Evolutionary conservation across 1,139 yeast genomes (phyloP), one percentile per base, ranked within the genome.

Genomic region (Kodamaea suecica): DNA sequence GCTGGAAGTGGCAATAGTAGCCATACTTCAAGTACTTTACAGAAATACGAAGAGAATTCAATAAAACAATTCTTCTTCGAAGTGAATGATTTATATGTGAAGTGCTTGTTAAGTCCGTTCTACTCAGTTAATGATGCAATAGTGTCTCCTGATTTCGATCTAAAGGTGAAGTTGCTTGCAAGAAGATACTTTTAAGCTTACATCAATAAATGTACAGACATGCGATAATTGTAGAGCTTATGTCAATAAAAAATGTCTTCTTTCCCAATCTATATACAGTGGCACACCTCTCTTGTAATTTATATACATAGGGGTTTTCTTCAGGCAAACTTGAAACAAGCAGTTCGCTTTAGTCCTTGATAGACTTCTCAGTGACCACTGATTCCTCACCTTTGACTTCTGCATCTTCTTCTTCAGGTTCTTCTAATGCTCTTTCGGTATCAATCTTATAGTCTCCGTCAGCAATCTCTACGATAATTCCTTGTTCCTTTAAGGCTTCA

Each of bases 1-100:
- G 8, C 21, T 19, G 21, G 21, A 9, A 19, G 9, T 23, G 26
- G n/a, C 6, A 23, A n/a, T 12, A 7, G 10, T 10, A n/a, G n/a
- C n/a, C 13, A 23, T 12, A 5, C 21, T n/a, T 13, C 17, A 13
- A 33, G 33, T 12, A 29, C 30, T 21, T 33, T 37, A 6, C 49
- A 40, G 25, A 64, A 63, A 38, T 51, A 59, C 34, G 83, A 81
- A 48, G 96, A 87, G 44, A 90, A 81, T 48, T 70, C 83, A 10
- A 84, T 90, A 20, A 78, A 81, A 45, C 94, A 84, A 53, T 90
- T 92, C 55, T 87, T 88, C 56, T 70, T 73, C 34, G 97, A 90
- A 41, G 74, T 85, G 11, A 85, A 90, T 57, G 98, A 92, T 49
- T 63, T 90, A 34, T 92, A 90, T 50, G 88, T 85, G 23, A 92